phyloP scores from a whole-genome alignment of 2,329 filamentous ascomycete species.

The Sarocladiaceae sp. region DNA sequence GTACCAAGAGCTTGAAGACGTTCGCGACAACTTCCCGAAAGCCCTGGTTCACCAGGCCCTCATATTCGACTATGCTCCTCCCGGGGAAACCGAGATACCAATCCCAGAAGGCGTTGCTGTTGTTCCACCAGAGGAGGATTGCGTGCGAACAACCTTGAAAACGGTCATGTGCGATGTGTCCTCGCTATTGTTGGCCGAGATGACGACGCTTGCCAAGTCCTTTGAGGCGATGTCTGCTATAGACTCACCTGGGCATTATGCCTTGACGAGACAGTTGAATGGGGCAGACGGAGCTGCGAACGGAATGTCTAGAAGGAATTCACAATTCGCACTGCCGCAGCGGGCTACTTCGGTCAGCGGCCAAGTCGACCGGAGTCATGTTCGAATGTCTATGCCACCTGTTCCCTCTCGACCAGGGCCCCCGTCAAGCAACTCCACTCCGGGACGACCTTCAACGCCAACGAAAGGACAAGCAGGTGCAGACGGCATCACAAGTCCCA shows the following conservation, averaged over 20 bases:
- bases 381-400: conserved; percentile 81
- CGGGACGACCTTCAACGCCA: conserved; percentile 47
- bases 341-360: conserved; percentile 51
- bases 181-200: conserved; percentile 67
- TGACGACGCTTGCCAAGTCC: conserved; percentile 69
- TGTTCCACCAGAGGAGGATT: conserved; percentile 64
- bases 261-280: conserved; percentile 33
- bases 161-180: conserved; percentile 77
- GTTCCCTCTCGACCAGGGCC: conserved; percentile 43
- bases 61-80: conserved; percentile 67
- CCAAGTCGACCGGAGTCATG: conserved; percentile 53
- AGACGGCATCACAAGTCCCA: conserved; percentile 38
- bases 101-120: conserved; percentile 62
- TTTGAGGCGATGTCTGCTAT: conserved; percentile 71
- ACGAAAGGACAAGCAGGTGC: conserved; percentile 40
- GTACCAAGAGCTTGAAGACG: conserved; percentile 64
- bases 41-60: conserved; percentile 74
- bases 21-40: conserved; percentile 70
- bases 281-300: conserved; percentile 32
- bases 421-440: conserved; percentile 40
- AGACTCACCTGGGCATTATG: conserved; percentile 65
- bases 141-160: conserved; percentile 75
- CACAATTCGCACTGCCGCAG: conserved; percentile 43
- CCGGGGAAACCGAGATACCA: conserved; percentile 43
- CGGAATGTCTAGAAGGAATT: conserved; percentile 45